A percentile compares a stretch with the other conserved stretches of the same genome.
These are phyloP conservation scores for Fraxinus xanthoxyloides DNA, from an alignment of 305 asterid genomes.

Conservation along the genomic window DNA sequence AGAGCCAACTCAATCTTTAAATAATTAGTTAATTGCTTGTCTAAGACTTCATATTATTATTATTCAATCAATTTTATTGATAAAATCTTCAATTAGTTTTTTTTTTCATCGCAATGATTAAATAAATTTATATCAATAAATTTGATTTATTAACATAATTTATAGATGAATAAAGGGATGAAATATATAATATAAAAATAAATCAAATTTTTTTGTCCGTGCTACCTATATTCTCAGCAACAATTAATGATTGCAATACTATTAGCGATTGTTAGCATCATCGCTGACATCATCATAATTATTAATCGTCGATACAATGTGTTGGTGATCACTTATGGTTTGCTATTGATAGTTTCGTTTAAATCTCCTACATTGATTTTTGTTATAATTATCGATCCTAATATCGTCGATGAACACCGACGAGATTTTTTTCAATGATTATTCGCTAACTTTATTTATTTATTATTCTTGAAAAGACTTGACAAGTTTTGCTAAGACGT, in stretches of 20 bases:
- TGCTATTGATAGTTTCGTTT: neutral
- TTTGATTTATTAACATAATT: neutral
- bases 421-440: neutral
- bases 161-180: neutral
- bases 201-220: neutral
- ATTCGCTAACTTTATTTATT: too few relatives aligned
- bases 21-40: too few relatives aligned
- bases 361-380: neutral
- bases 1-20: neutral
- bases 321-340: neutral
- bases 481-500: neutral
- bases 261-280: neutral
- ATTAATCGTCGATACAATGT: neutral
- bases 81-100: neutral
- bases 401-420: neutral
- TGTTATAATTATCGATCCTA: neutral
- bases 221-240: neutral
- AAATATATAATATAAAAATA: neutral
- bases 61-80: neutral
- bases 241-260: neutral
- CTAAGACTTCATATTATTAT: neutral
- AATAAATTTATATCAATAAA: neutral
- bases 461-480: neutral
- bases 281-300: neutral
- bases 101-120: neutral